Evolutionary conservation across 148 eudicot species (phyloP).

Genomic region (Cornus controversa): DNA sequence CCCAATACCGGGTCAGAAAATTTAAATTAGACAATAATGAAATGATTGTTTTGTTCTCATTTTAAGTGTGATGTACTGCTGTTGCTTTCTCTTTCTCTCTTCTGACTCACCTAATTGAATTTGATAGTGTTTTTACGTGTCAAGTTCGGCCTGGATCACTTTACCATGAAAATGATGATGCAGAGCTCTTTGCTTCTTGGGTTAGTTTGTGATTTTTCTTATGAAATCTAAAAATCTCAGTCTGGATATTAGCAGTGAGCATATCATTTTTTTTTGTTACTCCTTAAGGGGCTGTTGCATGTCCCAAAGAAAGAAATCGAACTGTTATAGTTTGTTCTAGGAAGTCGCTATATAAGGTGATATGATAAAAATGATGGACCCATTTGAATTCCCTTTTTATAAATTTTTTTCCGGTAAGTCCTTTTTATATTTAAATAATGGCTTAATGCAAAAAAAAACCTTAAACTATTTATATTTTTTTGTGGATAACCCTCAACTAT

Average conservation of each 20-base stretch:
- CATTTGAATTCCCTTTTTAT: too few species aligned
- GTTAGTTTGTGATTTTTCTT: conserved; percentile 39
- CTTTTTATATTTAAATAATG: too few species aligned
- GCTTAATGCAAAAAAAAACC: too few species aligned
- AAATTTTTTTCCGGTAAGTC: too few species aligned
- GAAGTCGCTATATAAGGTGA: too few species aligned
- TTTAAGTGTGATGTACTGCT: background rate
- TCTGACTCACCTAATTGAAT: conserved; percentile 11
- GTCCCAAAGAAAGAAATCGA: background rate
- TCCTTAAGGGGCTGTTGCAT: background rate
- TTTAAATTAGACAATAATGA: background rate
- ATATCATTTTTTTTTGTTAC: background rate
- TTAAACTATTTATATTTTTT: too few species aligned
- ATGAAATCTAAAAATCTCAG: background rate
- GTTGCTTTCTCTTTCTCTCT: background rate
- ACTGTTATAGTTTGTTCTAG: background rate
- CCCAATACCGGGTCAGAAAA: background rate
- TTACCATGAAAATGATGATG: conserved; percentile 60
- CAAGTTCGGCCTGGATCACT: conserved; percentile 83
- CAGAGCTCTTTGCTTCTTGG: conserved; percentile 76
- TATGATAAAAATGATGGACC: too few species aligned
- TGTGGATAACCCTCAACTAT: too few species aligned
- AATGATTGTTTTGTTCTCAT: background rate
- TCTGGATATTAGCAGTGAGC: background rate
- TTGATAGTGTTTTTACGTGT: conserved; percentile 59